Conservation (phyloP, 331 rosid genomes). For the Acacia concinna region DNA sequence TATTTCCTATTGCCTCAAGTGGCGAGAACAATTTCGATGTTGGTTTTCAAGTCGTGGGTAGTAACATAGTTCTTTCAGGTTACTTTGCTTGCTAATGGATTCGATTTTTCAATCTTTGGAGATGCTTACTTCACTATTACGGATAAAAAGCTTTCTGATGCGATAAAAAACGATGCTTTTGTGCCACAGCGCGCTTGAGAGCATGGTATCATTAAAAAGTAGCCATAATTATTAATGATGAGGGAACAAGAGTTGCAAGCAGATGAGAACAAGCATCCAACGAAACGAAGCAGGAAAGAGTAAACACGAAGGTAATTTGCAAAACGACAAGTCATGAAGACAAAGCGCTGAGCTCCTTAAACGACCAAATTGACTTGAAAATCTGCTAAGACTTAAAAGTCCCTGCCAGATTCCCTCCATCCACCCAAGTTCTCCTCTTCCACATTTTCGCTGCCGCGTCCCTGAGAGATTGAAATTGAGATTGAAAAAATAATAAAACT, state of each 20-base stretch:
- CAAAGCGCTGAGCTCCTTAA: neutral
- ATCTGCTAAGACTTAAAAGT: neutral
- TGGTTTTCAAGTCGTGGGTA: neutral
- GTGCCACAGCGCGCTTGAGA: neutral
- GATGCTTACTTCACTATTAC: neutral
- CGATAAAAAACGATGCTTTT: neutral
- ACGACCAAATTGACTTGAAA: neutral
- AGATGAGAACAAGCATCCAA: neutral
- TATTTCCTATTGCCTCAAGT: neutral
- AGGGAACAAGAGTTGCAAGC: neutral
- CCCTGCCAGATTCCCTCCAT: conserved; percentile 34
- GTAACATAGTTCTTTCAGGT: neutral
- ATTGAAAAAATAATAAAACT: too few species aligned
- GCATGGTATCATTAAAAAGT: neutral
- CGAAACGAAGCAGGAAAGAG: neutral
- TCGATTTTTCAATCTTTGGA: neutral
- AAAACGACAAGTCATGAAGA: neutral
- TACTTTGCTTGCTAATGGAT: neutral
- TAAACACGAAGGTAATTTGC: neutral
- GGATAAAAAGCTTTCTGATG: neutral
- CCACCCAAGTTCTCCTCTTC: conserved; percentile 43
- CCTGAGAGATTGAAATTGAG: too few species aligned
- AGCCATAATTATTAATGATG: neutral
- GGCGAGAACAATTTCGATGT: neutral
- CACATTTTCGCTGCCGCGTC: neutral